These are phyloP conservation scores for Penicillium pancosmium DNA, from an alignment of 495 filamentous ascomycete species.

Conservation along the genomic window DNA sequence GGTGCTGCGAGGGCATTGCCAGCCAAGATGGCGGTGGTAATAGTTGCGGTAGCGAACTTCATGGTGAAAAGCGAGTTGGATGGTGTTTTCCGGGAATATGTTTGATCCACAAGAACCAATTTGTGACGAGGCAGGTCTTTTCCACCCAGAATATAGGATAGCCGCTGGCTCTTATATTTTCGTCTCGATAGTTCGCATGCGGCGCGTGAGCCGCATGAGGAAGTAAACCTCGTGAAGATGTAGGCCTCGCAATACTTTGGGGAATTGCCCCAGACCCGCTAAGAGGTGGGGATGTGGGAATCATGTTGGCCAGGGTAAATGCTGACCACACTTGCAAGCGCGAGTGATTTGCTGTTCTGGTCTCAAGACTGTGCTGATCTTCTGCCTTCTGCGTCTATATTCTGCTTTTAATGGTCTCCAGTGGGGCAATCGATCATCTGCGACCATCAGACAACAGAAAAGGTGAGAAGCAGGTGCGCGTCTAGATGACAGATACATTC, in stretches of 20 bases:
- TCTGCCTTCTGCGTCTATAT: conserved; percentile 7
- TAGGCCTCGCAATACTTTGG: conserved; percentile 9
- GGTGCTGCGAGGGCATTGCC: conserved; percentile 33
- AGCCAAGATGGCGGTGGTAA: conserved; percentile 29
- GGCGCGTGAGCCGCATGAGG: conserved; percentile 28
- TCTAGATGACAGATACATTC: conserved; percentile 20
- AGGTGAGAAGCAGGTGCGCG: conserved; percentile 11
- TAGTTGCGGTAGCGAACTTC: conserved; percentile 27
- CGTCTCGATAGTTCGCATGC: conserved; percentile 21
- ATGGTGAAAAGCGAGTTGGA: conserved; percentile 18
- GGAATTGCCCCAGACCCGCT: conserved; percentile 11
- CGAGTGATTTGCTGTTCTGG: conserved; percentile 2
- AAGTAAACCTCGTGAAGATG: conserved; percentile 15
- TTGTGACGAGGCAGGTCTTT: neutral
- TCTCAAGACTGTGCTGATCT: conserved; percentile 14
- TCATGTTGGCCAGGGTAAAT: neutral
- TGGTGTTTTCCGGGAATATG: neutral
- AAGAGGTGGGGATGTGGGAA: conserved; percentile 5
- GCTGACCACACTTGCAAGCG: neutral
- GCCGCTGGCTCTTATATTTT: conserved; percentile 20
- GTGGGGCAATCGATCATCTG: conserved; percentile 3
- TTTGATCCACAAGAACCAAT: neutral
- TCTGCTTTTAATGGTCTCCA: neutral
- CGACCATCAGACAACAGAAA: conserved; percentile 9
- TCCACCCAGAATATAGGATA: neutral